Percentiles rank a stretch among this genome's conserved stretches.
Evolutionary conservation across 2,329 filamentous ascomycete genomes (phyloP).

Genomic region (Colletotrichum sp.): DNA sequence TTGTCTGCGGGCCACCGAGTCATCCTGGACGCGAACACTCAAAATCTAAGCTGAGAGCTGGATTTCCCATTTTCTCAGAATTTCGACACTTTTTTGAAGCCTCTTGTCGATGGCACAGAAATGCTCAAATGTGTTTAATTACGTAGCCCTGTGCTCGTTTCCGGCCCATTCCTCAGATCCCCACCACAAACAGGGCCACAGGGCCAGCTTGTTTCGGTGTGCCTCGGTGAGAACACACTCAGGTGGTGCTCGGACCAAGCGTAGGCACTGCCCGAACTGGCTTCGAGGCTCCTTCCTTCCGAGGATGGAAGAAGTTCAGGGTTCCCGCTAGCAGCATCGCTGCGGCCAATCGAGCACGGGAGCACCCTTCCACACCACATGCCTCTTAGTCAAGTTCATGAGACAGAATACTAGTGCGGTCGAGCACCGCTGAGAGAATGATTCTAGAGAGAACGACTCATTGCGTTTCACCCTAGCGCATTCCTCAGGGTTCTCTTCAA

Average conservation of each 20-base stretch:
- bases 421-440: conserved; percentile 1
- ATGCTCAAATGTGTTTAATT: not conserved
- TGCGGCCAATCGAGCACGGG: not conserved
- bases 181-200: not conserved
- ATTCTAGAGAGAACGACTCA: not conserved
- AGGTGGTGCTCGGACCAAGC: not conserved
- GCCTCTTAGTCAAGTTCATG: not conserved
- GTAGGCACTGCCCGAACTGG: not conserved
- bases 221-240: not conserved
- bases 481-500: conserved; percentile 5
- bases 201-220: not conserved
- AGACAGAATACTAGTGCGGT: not conserved
- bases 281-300: not conserved
- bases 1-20: not conserved
- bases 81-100: not conserved
- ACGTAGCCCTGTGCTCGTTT: not conserved
- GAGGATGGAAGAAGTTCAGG: not conserved
- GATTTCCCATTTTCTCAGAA: not conserved
- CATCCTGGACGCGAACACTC: not conserved
- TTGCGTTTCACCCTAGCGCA: conserved; percentile 14
- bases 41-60: not conserved
- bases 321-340: not conserved
- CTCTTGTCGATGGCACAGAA: not conserved
- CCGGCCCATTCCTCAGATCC: not conserved
- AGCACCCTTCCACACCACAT: not conserved